Percentiles rank a stretch among this genome's conserved stretches.
phyloP scores from a whole-genome alignment of 2,329 filamentous ascomycete species.

The Onygenales sp. region DNA sequence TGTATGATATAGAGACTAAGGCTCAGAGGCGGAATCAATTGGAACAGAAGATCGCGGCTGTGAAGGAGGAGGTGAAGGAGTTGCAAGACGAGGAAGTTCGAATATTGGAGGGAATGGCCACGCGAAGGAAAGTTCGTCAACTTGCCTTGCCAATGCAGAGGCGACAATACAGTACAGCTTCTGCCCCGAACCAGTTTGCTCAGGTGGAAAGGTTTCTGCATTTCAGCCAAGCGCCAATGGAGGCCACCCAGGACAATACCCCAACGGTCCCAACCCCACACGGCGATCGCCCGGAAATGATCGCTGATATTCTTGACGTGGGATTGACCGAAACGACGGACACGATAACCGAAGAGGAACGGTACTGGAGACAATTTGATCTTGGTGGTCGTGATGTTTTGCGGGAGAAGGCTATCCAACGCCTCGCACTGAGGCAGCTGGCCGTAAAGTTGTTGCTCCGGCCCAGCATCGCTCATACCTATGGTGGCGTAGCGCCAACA shows the following conservation, averaged over 20 bases:
- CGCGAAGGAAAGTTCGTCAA: slow-evolving; percentile 14
- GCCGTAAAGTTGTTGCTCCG: slow-evolving; percentile 30
- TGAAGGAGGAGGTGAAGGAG: slow-evolving; percentile 32
- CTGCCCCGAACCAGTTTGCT: slow-evolving; percentile 1
- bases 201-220: too few relatives aligned
- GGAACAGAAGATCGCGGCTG: slow-evolving; percentile 33
- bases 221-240: not conserved
- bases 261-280: not conserved
- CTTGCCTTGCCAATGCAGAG: slow-evolving; percentile 16
- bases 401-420: slow-evolving; percentile 29
- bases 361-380: not conserved
- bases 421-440: slow-evolving; percentile 29
- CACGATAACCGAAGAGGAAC: not conserved
- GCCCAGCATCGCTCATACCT: slow-evolving; percentile 29
- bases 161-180: slow-evolving; percentile 17
- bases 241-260: slow-evolving; percentile 1
- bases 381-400: slow-evolving; percentile 14
- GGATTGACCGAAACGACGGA: not conserved
- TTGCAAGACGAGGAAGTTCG: slow-evolving; percentile 30
- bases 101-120: slow-evolving; percentile 23
- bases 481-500: slow-evolving; percentile 23
- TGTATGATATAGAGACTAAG: slow-evolving; percentile 32
- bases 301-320: slow-evolving; percentile 5
- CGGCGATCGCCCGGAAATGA: not conserved
- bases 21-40: slow-evolving; percentile 29